A percentile compares a stretch with the other conserved stretches of the same genome.
Evolutionary conservation across 345 rosid genomes (phyloP).

Genomic region (Lumnitzera racemosa): DNA sequence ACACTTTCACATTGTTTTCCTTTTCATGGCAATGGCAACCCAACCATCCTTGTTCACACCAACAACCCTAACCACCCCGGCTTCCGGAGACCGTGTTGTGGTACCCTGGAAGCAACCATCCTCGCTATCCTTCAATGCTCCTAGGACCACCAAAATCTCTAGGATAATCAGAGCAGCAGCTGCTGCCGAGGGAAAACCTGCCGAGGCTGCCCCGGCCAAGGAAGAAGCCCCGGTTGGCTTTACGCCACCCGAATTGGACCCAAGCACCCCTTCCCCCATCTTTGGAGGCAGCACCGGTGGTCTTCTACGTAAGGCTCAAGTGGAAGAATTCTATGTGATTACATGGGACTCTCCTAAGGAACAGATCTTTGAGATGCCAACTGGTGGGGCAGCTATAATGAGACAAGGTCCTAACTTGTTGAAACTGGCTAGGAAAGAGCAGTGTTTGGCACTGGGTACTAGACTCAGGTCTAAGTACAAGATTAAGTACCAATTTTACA

Average conservation of each 20-base stretch:
- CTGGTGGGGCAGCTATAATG: constrained; percentile 94
- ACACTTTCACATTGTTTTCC: neutral
- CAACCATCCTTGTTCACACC: constrained; percentile 58
- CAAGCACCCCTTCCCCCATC: constrained; percentile 84
- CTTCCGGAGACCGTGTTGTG: constrained; percentile 29
- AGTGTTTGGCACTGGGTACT: constrained; percentile 87
- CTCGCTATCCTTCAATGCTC: constrained; percentile 17
- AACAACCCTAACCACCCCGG: constrained; percentile 41
- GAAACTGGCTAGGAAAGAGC: constrained; percentile 92
- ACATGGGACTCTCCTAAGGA: constrained; percentile 94
- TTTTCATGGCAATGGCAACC: constrained; percentile 46
- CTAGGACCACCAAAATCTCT: constrained; percentile 31
- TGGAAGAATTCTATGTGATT: constrained; percentile 88
- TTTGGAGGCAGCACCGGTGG: constrained; percentile 91
- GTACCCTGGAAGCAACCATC: constrained; percentile 42
- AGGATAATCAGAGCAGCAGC: constrained; percentile 33
- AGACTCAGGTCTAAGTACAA: constrained; percentile 92
- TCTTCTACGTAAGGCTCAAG: constrained; percentile 68
- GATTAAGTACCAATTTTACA: constrained; percentile 91
- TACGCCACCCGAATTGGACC: constrained; percentile 78
- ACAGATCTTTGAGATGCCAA: constrained; percentile 95
- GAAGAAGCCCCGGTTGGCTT: constrained; percentile 69
- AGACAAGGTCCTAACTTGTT: constrained; percentile 88
- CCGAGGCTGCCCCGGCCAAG: constrained; percentile 5
- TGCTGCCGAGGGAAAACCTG: constrained; percentile 21